These are phyloP conservation scores for Themeda triandra DNA, from an alignment of 176 grass and related monocot genomes.

Conservation along the genomic window DNA sequence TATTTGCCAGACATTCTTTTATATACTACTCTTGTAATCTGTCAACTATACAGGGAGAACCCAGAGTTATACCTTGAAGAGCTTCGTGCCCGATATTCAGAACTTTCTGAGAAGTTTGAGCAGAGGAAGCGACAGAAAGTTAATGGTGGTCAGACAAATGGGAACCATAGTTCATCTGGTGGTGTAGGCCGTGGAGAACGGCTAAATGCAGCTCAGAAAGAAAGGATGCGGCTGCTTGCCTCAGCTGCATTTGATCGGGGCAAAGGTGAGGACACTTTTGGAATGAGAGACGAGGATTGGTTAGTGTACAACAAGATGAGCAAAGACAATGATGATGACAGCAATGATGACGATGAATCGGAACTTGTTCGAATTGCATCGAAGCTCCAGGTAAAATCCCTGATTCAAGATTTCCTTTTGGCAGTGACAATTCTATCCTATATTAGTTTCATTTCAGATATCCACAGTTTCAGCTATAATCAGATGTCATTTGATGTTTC, in stretches of 20 bases:
- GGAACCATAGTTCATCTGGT: slow-evolving; percentile 65
- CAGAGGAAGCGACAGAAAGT: slow-evolving; percentile 83
- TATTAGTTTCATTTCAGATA: not conserved
- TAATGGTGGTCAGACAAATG: slow-evolving; percentile 57
- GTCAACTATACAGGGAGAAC: slow-evolving; percentile 64
- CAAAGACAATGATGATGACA: slow-evolving; percentile 76
- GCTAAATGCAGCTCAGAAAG: slow-evolving; percentile 88
- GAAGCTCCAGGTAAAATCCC: slow-evolving; percentile 67
- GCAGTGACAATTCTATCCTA: slow-evolving; percentile 8
- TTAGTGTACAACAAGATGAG: slow-evolving; percentile 98
- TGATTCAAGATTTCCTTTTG: not conserved
- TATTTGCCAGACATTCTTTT: not conserved
- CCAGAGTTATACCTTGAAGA: slow-evolving; percentile 94
- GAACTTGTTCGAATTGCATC: slow-evolving; percentile 67
- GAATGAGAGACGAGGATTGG: slow-evolving; percentile 91
- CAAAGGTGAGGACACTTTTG: slow-evolving; percentile 98
- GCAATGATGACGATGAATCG: slow-evolving; percentile 76
- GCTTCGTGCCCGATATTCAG: slow-evolving; percentile 57
- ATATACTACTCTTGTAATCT: slow-evolving; percentile 6
- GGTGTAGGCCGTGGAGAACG: slow-evolving; percentile 86
- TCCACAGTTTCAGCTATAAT: slow-evolving; percentile 4
- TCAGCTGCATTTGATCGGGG: slow-evolving; percentile 92
- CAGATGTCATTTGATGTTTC: not conserved
- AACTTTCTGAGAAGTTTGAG: slow-evolving; percentile 80
- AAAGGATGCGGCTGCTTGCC: slow-evolving; percentile 87